Base-by-base conservation (phyloP, 768 basidiomycete genomes). In the Mycena latifolia region DNA sequence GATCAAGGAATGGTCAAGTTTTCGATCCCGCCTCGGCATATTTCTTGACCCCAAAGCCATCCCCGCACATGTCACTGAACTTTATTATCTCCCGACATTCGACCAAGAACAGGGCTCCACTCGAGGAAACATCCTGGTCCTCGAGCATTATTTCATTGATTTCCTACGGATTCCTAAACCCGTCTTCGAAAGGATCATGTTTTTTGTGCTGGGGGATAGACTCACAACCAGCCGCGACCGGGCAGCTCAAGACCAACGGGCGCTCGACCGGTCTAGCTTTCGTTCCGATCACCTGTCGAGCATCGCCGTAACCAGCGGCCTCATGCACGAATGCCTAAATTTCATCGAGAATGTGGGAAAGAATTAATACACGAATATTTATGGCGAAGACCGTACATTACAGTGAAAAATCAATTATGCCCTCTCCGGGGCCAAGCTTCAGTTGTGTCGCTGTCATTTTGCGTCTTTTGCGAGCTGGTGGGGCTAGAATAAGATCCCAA, bases 281-380 rank as follows among this genome's bases (percentile, higher is more conserved):
- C 33, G 55, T 2, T 3, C 58, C 33, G 66, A 67, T 17, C 66
- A 63, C 52, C 35, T 67, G 15, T 54, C 60, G n/a, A 22, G 66
- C 31, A 58, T 67, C 28, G 37, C 11, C n/a, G 18, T 51, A 10
- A 24, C 48, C 28, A 67, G 66, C 37, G 61, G 66, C 18, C 6
- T 63, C 5, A 67, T 67, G 66, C 66, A 67, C 27, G 22, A 63
- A 20, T 18, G 20, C 31, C 45, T 67, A 56, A 66, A 61, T n/a
- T n/a, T 25, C 27, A 50, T 61, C 15, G 29, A 31, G 9, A 66
- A 61, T 41, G 27, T 61, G 8, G 65, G 65, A 3, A 60, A 61
- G 27, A 61, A 66, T 41, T n/a, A n/a, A n/a, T n/a, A n/a, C n/a
- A n/a, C n/a, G n/a, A n/a, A n/a, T n/a, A n/a, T n/a, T n/a, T n/a